These are phyloP conservation scores for Alternaria sp. DNA, from an alignment of 2,329 filamentous ascomycete genomes.

Conservation along the genomic window DNA sequence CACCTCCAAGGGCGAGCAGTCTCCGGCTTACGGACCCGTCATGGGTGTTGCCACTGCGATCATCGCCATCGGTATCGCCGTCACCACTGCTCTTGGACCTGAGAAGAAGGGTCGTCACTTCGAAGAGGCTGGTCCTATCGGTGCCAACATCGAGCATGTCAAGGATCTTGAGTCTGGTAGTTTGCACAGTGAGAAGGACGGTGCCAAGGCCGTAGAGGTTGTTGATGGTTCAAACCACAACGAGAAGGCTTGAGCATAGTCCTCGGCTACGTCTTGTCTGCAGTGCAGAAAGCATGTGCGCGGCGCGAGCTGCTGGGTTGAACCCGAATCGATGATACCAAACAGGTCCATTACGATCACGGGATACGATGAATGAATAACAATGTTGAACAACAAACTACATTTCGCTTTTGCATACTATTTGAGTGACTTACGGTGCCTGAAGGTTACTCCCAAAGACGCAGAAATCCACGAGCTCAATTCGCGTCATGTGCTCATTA, in stretches of 20 bases:
- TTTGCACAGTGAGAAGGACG: conserved; percentile 42
- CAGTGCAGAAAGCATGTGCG: background rate
- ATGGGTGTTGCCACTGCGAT: conserved; percentile 82
- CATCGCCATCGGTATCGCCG: conserved; percentile 72
- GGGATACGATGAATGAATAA: conserved; percentile 9
- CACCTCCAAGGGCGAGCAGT: conserved; percentile 62
- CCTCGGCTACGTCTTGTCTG: background rate
- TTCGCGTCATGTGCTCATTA: background rate
- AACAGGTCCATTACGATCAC: background rate
- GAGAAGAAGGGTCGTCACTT: conserved; percentile 78
- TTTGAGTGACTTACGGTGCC: background rate
- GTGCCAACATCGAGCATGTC: conserved; percentile 41
- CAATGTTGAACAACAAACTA: background rate
- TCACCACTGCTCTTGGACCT: conserved; percentile 74
- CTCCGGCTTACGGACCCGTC: conserved; percentile 75
- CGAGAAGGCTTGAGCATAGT: conserved; percentile 15
- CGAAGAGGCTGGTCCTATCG: conserved; percentile 66
- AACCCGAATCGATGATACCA: background rate
- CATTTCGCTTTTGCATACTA: background rate
- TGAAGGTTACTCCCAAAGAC: background rate
- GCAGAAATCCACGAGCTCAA: background rate
- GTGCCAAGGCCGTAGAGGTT: conserved; percentile 31
- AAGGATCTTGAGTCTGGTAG: conserved; percentile 48
- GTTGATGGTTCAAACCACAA: conserved; percentile 19
- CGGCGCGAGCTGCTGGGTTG: background rate